Evolutionary conservation across 306 rosid species (phyloP).

Genomic region (Delonix regia): DNA sequence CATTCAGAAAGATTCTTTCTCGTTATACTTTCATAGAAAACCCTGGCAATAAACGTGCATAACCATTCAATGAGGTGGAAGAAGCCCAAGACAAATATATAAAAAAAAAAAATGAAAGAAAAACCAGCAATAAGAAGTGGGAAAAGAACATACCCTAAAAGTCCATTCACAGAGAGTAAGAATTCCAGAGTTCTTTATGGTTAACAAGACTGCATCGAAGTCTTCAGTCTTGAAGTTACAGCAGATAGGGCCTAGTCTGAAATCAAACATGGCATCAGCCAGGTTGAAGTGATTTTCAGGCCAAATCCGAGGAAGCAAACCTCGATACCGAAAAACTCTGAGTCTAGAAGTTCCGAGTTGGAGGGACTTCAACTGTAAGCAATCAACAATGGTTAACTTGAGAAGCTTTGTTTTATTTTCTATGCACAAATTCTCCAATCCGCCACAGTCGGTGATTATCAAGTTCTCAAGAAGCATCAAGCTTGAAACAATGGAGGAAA

Average conservation of each 20-base stretch:
- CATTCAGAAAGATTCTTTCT: too few species aligned
- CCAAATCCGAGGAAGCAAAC: slow-evolving; percentile 60
- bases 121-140: neutral
- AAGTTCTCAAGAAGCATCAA: slow-evolving; percentile 63
- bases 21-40: too few species aligned
- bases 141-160: slow-evolving; percentile 57
- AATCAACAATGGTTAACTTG: slow-evolving; percentile 61
- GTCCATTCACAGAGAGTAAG: slow-evolving; percentile 77
- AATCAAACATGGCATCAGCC: slow-evolving; percentile 71
- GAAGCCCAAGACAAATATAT: neutral
- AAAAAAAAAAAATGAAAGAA: neutral
- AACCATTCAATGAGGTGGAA: neutral
- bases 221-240: slow-evolving; percentile 42
- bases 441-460: slow-evolving; percentile 59
- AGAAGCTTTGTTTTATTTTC: slow-evolving; percentile 52
- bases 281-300: slow-evolving; percentile 71
- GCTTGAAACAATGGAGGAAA: slow-evolving; percentile 55
- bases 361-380: slow-evolving; percentile 56
- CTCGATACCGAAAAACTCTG: slow-evolving; percentile 51
- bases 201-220: slow-evolving; percentile 68
- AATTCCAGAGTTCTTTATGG: slow-evolving; percentile 66
- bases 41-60: too few species aligned
- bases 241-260: slow-evolving; percentile 56
- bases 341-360: slow-evolving; percentile 61
- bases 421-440: slow-evolving; percentile 57